phyloP scores from a whole-genome alignment of 768 basidiomycete species.

The Podaxis sp. region DNA sequence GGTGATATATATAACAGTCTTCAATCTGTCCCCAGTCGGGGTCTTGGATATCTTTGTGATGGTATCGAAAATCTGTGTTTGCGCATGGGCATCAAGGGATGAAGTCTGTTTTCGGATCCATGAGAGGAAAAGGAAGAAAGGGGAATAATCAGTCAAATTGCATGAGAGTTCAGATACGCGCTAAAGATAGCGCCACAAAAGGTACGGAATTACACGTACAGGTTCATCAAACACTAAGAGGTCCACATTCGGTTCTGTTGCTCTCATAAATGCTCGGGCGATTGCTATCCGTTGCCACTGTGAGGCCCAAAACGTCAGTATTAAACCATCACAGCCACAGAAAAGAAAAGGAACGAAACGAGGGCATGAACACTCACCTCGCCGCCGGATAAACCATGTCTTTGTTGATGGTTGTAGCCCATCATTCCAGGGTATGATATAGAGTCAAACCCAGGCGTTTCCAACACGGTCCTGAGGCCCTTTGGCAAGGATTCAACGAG shows the following conservation, averaged over 20 bases:
- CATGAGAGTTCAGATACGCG: not conserved
- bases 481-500: constrained; percentile 64
- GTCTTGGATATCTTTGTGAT: constrained; percentile 61
- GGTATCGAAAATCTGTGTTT: constrained; percentile 75
- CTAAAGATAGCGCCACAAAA: constrained; percentile 4
- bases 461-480: constrained; percentile 71
- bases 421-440: constrained; percentile 41
- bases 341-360: constrained; percentile 3
- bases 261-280: constrained; percentile 84
- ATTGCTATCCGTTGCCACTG: constrained; percentile 89
- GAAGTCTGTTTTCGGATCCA: constrained; percentile 51
- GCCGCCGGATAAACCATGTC: constrained; percentile 78
- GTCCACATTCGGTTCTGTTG: constrained; percentile 69
- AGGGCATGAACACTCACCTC: constrained; percentile 47
- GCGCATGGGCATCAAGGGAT: constrained; percentile 74
- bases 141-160: not conserved
- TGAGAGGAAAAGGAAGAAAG: constrained; percentile 2
- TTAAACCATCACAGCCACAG: not conserved
- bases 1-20: constrained; percentile 80
- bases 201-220: constrained; percentile 32
- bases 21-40: constrained; percentile 51
- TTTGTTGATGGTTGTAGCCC: constrained; percentile 25
- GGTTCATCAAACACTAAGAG: constrained; percentile 84
- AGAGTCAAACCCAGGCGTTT: constrained; percentile 55
- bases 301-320: constrained; percentile 11